Evolutionary conservation across 1,284 basidiomycete species (phyloP).

Genomic region (Trametes pubescens): DNA sequence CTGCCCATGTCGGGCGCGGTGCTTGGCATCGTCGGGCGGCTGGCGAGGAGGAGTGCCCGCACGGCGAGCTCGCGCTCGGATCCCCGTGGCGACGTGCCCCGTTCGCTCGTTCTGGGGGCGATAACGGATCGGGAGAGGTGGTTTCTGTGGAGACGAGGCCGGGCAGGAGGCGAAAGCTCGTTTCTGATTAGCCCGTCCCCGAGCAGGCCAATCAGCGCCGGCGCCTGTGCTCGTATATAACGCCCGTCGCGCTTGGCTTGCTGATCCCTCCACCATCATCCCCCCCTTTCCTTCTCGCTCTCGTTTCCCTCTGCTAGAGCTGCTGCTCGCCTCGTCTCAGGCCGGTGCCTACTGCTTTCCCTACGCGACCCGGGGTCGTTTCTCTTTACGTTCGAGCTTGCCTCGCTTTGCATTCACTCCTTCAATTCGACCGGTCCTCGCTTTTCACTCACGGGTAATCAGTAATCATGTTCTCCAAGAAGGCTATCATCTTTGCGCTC

Average conservation of each 20-base stretch:
- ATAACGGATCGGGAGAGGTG: slow-evolving; percentile 22
- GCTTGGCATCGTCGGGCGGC: neutral
- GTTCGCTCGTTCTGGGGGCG: slow-evolving; percentile 14
- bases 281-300: slow-evolving; percentile 34
- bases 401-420: slow-evolving; percentile 39
- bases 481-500: slow-evolving; percentile 41
- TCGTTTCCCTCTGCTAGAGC: slow-evolving; percentile 36
- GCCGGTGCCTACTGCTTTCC: slow-evolving; percentile 43
- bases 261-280: slow-evolving; percentile 28
- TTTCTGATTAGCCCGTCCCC: slow-evolving; percentile 20
- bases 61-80: neutral
- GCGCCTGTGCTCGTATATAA: slow-evolving; percentile 28
- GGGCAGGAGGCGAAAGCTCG: neutral
- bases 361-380: slow-evolving; percentile 48
- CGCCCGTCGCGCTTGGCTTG: slow-evolving; percentile 15
- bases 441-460: slow-evolving; percentile 20
- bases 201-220: slow-evolving; percentile 22
- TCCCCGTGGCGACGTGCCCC: slow-evolving; percentile 28
- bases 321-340: slow-evolving; percentile 38
- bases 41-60: neutral
- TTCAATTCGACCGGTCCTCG: slow-evolving; percentile 32
- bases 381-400: slow-evolving; percentile 38
- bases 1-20: neutral
- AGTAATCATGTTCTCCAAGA: slow-evolving; percentile 43
- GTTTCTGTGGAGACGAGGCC: slow-evolving; percentile 28